Evolutionary conservation across 2,329 filamentous ascomycete species (phyloP).

Genomic region (Triangularia verruculosa): DNA sequence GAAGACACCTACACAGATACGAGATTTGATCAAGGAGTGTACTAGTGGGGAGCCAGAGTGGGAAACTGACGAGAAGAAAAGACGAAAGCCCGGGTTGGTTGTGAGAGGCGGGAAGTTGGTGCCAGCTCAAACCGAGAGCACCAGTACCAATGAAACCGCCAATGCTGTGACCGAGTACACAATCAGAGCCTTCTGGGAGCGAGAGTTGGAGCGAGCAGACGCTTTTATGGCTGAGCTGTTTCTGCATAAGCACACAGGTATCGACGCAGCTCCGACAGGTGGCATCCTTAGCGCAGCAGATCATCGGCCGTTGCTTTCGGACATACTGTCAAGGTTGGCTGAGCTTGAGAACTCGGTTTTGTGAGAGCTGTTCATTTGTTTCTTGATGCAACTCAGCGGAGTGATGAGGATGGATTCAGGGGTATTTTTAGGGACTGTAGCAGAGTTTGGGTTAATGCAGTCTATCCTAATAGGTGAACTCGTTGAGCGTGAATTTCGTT

Average conservation of each 20-base stretch:
- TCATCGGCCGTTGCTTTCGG: neutral
- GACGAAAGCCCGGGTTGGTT: slow-evolving; percentile 10
- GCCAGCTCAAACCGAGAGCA: neutral
- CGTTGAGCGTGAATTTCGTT: no score
- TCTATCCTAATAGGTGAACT: no score
- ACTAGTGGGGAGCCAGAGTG: slow-evolving; percentile 27
- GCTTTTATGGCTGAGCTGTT: neutral
- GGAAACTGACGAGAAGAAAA: slow-evolving; percentile 3
- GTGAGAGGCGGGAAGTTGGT: slow-evolving; percentile 19
- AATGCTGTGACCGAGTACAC: slow-evolving; percentile 4
- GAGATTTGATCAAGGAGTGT: slow-evolving; percentile 20
- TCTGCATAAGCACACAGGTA: neutral
- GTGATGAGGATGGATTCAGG: neutral
- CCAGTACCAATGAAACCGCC: neutral
- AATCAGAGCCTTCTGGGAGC: slow-evolving; percentile 14
- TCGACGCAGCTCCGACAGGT: neutral
- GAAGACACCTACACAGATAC: slow-evolving; percentile 12
- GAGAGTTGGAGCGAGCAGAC: slow-evolving; percentile 18
- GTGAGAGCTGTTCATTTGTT: neutral
- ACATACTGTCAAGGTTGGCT: neutral
- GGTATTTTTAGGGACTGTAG: neutral
- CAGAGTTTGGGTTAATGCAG: neutral
- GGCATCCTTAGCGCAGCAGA: neutral
- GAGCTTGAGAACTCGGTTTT: neutral
- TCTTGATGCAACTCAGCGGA: no score